Base-by-base conservation (phyloP, 495 filamentous ascomycete species). In the Neurospora sp. region DNA sequence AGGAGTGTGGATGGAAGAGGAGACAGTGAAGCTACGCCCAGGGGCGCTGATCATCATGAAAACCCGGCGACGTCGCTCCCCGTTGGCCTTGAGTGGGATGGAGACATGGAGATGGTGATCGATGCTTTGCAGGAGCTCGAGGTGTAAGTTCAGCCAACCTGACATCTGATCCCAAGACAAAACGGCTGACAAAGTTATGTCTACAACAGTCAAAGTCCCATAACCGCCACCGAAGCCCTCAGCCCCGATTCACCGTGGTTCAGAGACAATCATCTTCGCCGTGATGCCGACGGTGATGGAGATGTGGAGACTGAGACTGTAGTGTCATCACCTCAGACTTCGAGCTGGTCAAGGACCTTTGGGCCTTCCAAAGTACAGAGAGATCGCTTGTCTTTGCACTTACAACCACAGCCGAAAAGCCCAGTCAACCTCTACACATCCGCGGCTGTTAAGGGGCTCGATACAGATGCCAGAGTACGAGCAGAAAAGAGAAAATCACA, bases 231-330 rank as follows among this genome's bases (percentile, higher is more conserved):
- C 10, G 54, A 72, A 23, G 48, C 71, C 23, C 72, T 72, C 39
- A 76, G 73, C 18, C 76, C 78, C 6, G 72, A 71, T 46, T 74
- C 76, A 2, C 73, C 73, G 1, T 78, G 76, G 76, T 80, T 75
- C 69, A 70, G 74, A 3, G 73, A 77, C 42, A 41, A 0, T 35
- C 54, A 10, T 66, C 11, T 31, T 16, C 54, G 54, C 14, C 54
- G 54, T 7, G 54, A 66, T 4, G 14, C 3, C 2, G 54, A 62
- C 12, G 54, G 46, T 14, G 46, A 27, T 54, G 10, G 42, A 1
- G 77, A 79, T 8, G 46, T 44, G 1, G 74, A 78, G 27, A 73
- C 74, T 3, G 74, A 79, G 31, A 79, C 77, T 0, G 72, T 72
- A 11, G 70, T 71, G 5, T 76, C 77, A 2, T 77, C 73, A 5